These are phyloP conservation scores for Allantophomopsis cytisporea DNA, from an alignment of 2,329 filamentous ascomycete species.

Conservation along the genomic window DNA sequence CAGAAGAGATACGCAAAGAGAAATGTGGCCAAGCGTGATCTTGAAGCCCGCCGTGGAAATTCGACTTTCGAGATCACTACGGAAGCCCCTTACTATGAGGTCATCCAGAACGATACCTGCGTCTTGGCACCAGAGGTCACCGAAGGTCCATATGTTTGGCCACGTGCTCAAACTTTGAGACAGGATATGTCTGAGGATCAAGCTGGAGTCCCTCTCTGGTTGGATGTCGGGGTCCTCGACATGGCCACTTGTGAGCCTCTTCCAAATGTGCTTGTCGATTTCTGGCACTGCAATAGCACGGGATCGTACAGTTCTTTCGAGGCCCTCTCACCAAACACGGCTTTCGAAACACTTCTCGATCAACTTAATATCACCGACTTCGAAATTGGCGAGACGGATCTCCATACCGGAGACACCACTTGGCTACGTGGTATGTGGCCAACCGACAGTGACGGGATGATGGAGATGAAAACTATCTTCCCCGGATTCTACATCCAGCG, in stretches of 20 bases:
- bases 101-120: conserved; percentile 13
- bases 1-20: conserved; percentile 10
- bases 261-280: conserved; percentile 31
- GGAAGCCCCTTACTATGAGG: conserved; percentile 8
- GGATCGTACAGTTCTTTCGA: conserved; percentile 28
- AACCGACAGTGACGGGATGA: conserved; percentile 26
- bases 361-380: conserved; percentile 24
- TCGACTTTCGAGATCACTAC: conserved; percentile 9
- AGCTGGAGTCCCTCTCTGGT: conserved; percentile 22
- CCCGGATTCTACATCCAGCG: conserved; percentile 31
- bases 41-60: conserved; percentile 4
- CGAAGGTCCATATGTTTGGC: conserved; percentile 20
- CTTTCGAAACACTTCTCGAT: too few relatives aligned
- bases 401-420: conserved; percentile 23
- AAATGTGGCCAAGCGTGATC: conserved; percentile 7
- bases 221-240: conserved; percentile 39
- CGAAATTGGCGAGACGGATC: conserved; percentile 27
- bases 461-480: conserved; percentile 26
- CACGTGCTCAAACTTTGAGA: background rate
- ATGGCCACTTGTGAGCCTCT: conserved; percentile 37
- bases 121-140: conserved; percentile 19
- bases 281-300: conserved; percentile 33
- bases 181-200: conserved; percentile 19
- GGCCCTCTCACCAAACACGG: too few relatives aligned
- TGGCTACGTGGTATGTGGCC: conserved; percentile 26